Base-by-base conservation (phyloP, 2,329 filamentous ascomycete genomes). In the Fusarium marasasianum region DNA sequence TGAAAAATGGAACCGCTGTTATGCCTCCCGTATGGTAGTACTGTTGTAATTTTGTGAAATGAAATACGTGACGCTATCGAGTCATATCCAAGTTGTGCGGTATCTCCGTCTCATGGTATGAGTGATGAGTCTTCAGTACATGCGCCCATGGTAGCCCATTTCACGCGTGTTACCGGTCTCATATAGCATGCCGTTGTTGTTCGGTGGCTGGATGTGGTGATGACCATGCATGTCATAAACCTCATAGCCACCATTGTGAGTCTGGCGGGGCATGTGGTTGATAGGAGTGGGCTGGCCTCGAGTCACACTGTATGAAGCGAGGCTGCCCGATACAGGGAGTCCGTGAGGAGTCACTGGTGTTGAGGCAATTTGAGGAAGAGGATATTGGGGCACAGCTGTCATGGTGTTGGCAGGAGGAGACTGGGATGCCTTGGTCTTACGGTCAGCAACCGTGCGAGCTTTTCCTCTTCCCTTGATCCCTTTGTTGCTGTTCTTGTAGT, bases 401-500 rank as follows among this genome's bases (percentile, higher is more conserved):
- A 63, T 62, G 12, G 64, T 51, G 40, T 65, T 67, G 64, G 66
- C 48, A 18, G 71, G 77, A 44, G 76, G 79, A 17, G 80, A 78
- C 43, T 76, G 68, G 26, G 74, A 63, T 43, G 73, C 73, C 75
- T 80, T 83, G 29, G 71, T 70, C 66, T 81, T 82, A 33, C 79
- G 74, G 26, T 78, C 79, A 14, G 79, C 79, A 61, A 95, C 92
- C 66, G 91, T 91, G 64, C 94, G 88, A 76, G 95, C 93, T 80
- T 96, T 96, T 48, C 96, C 96, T 51, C 96, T 91, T 17, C 96
- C 96, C 83, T 98, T 98, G 86, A 98, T 98, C 3, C 96, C 96
- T 83, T 98, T 98, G 88, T 98, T 98, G 84, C 93, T 95, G 84
- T 98, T 97, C 86, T 97, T 98, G 88, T 98, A 98, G n/a, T 98